Conservation (phyloP, 2,329 filamentous ascomycete species). For the Beauveria rudraprayagi region DNA sequence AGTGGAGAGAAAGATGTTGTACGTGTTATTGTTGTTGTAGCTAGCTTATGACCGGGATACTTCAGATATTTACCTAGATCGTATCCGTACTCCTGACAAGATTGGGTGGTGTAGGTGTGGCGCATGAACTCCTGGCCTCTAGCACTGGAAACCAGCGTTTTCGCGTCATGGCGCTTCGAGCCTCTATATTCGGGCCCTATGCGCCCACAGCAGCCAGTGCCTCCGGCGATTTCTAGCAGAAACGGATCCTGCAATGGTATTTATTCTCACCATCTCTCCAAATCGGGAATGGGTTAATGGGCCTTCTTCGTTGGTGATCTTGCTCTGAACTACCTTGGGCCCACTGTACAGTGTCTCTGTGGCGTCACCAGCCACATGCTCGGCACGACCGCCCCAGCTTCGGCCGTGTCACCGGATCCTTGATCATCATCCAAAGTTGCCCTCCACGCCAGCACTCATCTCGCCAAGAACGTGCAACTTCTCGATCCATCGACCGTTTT, state of each 20-base stretch:
- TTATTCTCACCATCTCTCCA: too few species aligned
- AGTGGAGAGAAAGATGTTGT: too few species aligned
- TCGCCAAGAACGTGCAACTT: not conserved
- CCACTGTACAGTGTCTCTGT: not conserved
- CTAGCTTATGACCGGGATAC: too few species aligned
- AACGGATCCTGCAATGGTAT: too few species aligned
- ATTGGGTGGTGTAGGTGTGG: not conserved
- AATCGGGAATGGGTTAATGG: too few species aligned
- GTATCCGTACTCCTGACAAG: too few species aligned
- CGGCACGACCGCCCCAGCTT: constrained; percentile 4
- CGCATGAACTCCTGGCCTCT: not conserved
- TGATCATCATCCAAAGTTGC: not conserved
- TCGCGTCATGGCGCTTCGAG: not conserved
- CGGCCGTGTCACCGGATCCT: not conserved
- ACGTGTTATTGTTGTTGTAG: too few species aligned
- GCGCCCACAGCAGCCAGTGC: not conserved
- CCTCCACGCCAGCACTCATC: not conserved
- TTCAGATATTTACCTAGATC: too few species aligned
- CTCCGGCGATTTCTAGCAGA: too few species aligned
- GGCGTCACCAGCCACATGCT: constrained; percentile 2
- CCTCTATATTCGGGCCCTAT: not conserved
- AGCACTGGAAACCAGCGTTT: not conserved
- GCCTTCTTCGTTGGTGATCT: too few species aligned
- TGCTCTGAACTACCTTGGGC: too few species aligned
- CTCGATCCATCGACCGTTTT: not conserved